Percentiles rank a stretch among this genome's conserved stretches.
Conservation (phyloP, 345 rosid species). For the Dipteronia sinensis region DNA sequence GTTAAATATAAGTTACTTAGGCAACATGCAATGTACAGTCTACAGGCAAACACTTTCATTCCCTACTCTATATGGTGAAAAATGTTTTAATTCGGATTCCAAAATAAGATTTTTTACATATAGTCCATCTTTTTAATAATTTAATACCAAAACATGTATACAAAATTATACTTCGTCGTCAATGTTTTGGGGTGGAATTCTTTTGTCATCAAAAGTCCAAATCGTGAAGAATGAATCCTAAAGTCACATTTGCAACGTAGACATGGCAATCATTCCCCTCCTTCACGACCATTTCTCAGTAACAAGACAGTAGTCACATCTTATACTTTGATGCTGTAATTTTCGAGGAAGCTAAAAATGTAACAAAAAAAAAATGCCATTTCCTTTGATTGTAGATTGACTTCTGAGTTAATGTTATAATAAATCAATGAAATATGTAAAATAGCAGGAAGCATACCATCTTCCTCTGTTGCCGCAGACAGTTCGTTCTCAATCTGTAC, state of each 20-base stretch:
- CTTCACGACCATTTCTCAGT: no score
- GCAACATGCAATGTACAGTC: not conserved
- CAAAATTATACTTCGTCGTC: not conserved
- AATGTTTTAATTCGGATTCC: not conserved
- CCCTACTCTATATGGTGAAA: not conserved
- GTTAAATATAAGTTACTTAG: slow-evolving; percentile 10
- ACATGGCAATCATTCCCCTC: no score
- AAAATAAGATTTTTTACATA: no score
- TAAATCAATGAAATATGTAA: not conserved
- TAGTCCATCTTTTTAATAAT: not conserved
- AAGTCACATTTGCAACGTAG: no score
- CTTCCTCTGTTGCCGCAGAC: slow-evolving; percentile 49
- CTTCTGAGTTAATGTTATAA: not conserved
- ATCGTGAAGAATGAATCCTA: no score
- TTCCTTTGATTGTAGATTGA: not conserved
- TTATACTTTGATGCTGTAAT: not conserved
- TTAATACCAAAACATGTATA: not conserved
- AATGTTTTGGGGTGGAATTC: not conserved
- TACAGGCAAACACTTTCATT: not conserved
- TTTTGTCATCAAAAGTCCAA: not conserved
- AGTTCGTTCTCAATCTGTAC: slow-evolving; percentile 76
- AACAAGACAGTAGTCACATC: not conserved
- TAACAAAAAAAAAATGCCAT: not conserved
- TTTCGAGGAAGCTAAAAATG: not conserved
- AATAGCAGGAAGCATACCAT: slow-evolving; percentile 42